phyloP scores from a whole-genome alignment of 768 basidiomycete genomes.

The Podaxis sp. region DNA sequence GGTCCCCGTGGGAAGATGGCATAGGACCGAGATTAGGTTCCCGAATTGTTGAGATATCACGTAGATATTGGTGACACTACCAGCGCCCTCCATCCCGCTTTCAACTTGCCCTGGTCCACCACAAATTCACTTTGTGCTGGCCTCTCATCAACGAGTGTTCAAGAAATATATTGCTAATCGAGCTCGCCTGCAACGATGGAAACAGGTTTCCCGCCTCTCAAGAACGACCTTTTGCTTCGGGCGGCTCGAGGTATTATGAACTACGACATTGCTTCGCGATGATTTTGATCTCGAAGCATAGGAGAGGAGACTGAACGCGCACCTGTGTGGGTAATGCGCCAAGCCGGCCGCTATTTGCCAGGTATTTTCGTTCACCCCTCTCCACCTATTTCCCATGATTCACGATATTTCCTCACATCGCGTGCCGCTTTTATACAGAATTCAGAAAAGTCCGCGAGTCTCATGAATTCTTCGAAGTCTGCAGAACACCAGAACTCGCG shows the following conservation, averaged over 20 bases:
- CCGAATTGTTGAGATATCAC: background rate
- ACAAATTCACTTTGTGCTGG: background rate
- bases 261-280: background rate
- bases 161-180: background rate
- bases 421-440: slow-evolving; percentile 46
- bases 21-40: background rate
- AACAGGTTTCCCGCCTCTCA: slow-evolving; percentile 64
- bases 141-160: background rate
- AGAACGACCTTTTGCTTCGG: slow-evolving; percentile 87
- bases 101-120: background rate
- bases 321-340: slow-evolving; percentile 99
- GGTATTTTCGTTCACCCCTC: slow-evolving; percentile 46
- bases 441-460: slow-evolving; percentile 83
- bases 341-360: slow-evolving; percentile 94
- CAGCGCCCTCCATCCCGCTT: background rate
- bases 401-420: background rate
- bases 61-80: background rate
- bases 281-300: slow-evolving; percentile 24
- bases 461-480: slow-evolving; percentile 95
- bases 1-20: background rate
- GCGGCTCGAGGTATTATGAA: slow-evolving; percentile 68
- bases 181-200: slow-evolving; percentile 29
- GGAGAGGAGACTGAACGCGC: slow-evolving; percentile 88
- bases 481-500: slow-evolving; percentile 88
- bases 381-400: slow-evolving; percentile 5